Percentiles rank a stretch among this genome's conserved stretches.
Conservation (phyloP, 169 alveolate species). For the Hepatocystis sp. region DNA sequence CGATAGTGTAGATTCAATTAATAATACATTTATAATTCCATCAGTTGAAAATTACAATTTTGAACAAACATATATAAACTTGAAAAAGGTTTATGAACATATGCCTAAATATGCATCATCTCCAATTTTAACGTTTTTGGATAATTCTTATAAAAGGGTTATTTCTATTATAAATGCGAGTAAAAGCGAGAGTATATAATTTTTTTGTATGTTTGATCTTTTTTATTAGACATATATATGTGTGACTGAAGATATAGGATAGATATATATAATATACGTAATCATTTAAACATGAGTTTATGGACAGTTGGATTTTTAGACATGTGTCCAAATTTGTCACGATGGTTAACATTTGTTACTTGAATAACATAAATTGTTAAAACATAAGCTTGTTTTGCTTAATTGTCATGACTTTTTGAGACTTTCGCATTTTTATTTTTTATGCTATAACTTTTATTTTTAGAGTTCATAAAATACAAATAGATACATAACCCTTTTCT, state of each 20-base stretch:
- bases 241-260: neutral
- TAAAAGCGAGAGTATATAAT: conserved; percentile 27
- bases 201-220: neutral
- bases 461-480: neutral
- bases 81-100: conserved; percentile 18
- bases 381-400: neutral
- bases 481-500: neutral
- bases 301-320: neutral
- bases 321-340: neutral
- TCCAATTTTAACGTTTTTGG: conserved; percentile 56
- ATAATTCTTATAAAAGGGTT: conserved; percentile 50
- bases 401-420: no score
- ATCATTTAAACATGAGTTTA: neutral
- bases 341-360: neutral
- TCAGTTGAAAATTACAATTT: conserved; percentile 40
- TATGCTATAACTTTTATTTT: neutral
- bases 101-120: conserved; percentile 72
- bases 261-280: neutral
- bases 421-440: no score
- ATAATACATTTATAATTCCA: conserved; percentile 14
- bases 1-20: no score
- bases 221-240: conserved; percentile 7
- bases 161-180: conserved; percentile 45
- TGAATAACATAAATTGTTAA: neutral
- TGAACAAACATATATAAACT: conserved; percentile 42